Evolutionary conservation across 208 protist species (phyloP).

Genomic region (Ichthyophonus hoferi): DNA sequence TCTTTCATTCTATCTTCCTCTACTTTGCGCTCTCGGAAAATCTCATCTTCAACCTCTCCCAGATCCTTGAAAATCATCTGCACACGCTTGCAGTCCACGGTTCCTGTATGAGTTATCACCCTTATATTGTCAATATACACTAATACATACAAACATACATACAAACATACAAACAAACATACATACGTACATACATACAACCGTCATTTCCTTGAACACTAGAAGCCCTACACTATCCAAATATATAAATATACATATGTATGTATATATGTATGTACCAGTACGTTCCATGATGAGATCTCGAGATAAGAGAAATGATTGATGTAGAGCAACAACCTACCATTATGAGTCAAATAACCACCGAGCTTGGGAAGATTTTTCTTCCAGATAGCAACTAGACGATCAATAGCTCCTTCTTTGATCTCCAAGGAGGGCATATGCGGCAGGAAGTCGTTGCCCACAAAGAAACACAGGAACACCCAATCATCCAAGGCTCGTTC

Average conservation of each 20-base stretch:
- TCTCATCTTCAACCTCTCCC: slow-evolving; percentile 6
- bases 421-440: slow-evolving; percentile 92
- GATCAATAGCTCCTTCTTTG: slow-evolving; percentile 88
- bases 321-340: background rate
- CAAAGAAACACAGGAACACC: slow-evolving; percentile 94
- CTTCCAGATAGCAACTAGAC: slow-evolving; percentile 72
- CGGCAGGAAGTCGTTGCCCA: slow-evolving; percentile 98
- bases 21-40: background rate
- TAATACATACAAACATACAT: too few species aligned
- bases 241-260: too few species aligned
- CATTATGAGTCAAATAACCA: slow-evolving; percentile 19
- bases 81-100: slow-evolving; percentile 19
- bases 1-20: background rate
- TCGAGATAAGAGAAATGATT: too few species aligned
- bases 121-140: too few species aligned
- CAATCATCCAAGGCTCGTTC: slow-evolving; percentile 93
- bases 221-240: too few species aligned
- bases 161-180: background rate
- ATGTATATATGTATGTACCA: too few species aligned
- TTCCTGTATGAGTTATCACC: too few species aligned
- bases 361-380: slow-evolving; percentile 44
- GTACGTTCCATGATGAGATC: too few species aligned
- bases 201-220: too few species aligned
- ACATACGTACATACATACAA: too few species aligned
- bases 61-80: slow-evolving; percentile 12